Base-by-base conservation (phyloP, 2,329 filamentous ascomycete genomes). In the Leptographium wingfieldii region DNA sequence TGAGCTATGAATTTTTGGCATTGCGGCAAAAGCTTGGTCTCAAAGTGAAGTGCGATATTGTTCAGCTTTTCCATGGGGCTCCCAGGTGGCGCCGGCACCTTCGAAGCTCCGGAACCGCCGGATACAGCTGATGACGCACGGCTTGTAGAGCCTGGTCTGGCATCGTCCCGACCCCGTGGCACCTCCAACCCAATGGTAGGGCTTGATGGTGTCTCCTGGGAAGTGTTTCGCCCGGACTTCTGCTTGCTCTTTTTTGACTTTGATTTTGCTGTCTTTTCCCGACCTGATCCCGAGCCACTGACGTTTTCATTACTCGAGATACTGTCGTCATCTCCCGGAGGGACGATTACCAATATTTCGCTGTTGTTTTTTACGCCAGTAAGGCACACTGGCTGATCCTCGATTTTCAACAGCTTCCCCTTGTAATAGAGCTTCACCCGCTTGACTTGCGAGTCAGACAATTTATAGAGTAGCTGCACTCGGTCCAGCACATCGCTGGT, bases 381-480 rank as follows among this genome's bases (percentile, higher is more conserved):
- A 49, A 80, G 77, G 62, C 80, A 76, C 60, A 82, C 78, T 2
- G 78, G 78, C 59, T 76, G 74, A 40, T 78, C 73, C 51, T 82
- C 79, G 64, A 88, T 82, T 70, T 86, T 88, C 57, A 92, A 73
- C 65, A 85, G 82, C 63, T 79, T 80, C 59, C 87, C 88, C 70
- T 90, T 90, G 76, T 88, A 90, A 61, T 87, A 77, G 68, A 92
- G 77, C 70, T 85, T 87, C 68, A 90, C 75, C 55, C 78, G 74
- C 35, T 72, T 71, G 9, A 74, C 70, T 68, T 76, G 69, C 67
- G 75, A 74, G 54, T 83, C 79, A 5, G 80, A 76, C 38, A 89
- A 72, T 58, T 83, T 80, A 73, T 89, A 79, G 69, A 88, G 78
- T 65, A 86, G 76, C 59, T 81, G 83, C 5, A 84, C 81, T n/a